Evolutionary conservation across 2,329 filamentous ascomycete genomes (phyloP).

Genomic region (Penicillium paneum): DNA sequence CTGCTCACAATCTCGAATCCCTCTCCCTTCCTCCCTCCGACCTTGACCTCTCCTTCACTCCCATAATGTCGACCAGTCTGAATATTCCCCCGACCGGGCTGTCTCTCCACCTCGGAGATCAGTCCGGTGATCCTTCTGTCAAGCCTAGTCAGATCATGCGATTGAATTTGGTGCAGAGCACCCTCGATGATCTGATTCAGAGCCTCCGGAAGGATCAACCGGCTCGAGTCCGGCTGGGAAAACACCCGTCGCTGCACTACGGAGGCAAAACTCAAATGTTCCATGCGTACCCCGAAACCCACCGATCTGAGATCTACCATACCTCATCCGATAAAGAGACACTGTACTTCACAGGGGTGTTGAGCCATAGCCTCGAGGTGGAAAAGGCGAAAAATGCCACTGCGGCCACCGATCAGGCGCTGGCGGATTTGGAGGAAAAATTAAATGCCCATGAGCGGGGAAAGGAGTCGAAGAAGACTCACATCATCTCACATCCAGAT

Average conservation of each 20-base stretch:
- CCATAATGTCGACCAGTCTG: conserved; percentile 34
- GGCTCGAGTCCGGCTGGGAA: conserved; percentile 47
- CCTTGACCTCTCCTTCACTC: conserved; percentile 5
- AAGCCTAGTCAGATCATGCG: conserved; percentile 47
- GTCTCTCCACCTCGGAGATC: conserved; percentile 37
- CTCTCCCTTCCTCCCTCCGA: conserved; percentile 6
- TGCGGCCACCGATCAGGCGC: conserved; percentile 57
- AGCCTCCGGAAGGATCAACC: conserved; percentile 43
- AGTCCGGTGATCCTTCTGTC: conserved; percentile 29
- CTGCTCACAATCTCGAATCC: conserved; percentile 21
- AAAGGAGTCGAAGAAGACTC: conserved; percentile 58
- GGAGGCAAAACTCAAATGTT: conserved; percentile 57
- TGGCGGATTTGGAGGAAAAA: conserved; percentile 58
- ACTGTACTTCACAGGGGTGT: conserved; percentile 55
- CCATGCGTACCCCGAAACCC: conserved; percentile 52
- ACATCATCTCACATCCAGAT: conserved; percentile 38
- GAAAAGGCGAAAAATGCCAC: conserved; percentile 55
- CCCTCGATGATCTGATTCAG: conserved; percentile 47
- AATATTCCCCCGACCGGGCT: conserved; percentile 40
- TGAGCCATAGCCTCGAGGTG: conserved; percentile 57
- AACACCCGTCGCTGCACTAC: conserved; percentile 55
- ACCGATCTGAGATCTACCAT: conserved; percentile 58
- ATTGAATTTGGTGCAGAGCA: conserved; percentile 44
- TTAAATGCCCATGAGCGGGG: conserved; percentile 58
- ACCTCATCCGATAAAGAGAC: conserved; percentile 43